These are phyloP conservation scores for Acrocalymma vagum DNA, from an alignment of 2,329 filamentous ascomycete genomes.

Conservation along the genomic window DNA sequence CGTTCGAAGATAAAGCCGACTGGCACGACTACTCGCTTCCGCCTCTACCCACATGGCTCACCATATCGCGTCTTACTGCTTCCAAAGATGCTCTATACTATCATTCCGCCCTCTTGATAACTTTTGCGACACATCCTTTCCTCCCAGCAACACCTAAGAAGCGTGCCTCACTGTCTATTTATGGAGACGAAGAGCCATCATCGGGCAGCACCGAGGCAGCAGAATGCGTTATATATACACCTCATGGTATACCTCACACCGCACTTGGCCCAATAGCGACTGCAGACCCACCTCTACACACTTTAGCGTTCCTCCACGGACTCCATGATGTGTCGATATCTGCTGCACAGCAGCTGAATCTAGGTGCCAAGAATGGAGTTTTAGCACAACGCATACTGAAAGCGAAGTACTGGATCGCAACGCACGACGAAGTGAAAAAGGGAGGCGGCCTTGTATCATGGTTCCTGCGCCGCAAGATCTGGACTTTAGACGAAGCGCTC, in stretches of 20 bases:
- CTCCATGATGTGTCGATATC: conserved; percentile 67
- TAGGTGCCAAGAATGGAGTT: conserved; percentile 69
- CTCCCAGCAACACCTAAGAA: conserved; percentile 38
- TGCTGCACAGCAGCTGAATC: conserved; percentile 65
- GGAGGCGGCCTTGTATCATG: conserved; percentile 65
- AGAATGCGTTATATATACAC: conserved; percentile 70
- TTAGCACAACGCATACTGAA: conserved; percentile 61
- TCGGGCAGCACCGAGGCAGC: conserved; percentile 36
- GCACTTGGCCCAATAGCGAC: conserved; percentile 56
- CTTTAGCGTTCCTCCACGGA: conserved; percentile 70
- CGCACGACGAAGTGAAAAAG: conserved; percentile 71
- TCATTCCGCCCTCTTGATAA: conserved; percentile 65
- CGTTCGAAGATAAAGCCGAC: conserved; percentile 52
- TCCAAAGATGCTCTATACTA: conserved; percentile 65
- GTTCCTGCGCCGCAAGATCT: conserved; percentile 54
- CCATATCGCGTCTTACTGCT: conserved; percentile 65
- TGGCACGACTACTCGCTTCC: conserved; percentile 56
- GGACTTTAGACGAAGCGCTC: conserved; percentile 58
- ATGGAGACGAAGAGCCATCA: conserved; percentile 33
- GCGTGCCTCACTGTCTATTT: conserved; percentile 39
- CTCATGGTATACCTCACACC: conserved; percentile 65
- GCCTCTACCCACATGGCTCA: conserved; percentile 67
- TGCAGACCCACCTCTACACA: conserved; percentile 58
- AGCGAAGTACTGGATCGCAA: conserved; percentile 71
- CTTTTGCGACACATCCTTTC: conserved; percentile 55